Percentiles rank a stretch among this genome's conserved stretches.
Evolutionary conservation across 2,329 filamentous ascomycete species (phyloP).

Genomic region (Cordyceps militaris): DNA sequence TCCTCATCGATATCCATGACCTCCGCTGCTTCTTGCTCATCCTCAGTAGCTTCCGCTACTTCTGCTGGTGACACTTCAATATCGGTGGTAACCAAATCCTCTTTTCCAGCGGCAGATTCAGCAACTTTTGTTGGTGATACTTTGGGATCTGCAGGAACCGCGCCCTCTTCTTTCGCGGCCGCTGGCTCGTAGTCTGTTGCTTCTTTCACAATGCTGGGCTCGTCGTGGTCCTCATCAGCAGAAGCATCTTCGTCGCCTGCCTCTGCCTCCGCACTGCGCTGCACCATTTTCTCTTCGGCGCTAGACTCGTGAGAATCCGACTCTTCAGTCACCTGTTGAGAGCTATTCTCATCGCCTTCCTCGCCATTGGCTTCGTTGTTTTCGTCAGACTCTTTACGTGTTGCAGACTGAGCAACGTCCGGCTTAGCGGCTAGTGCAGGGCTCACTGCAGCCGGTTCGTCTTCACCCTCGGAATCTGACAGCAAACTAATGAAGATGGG

Average conservation of each 20-base stretch:
- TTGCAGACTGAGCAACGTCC: too few species aligned
- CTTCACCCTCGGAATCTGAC: conserved; percentile 27
- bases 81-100: background rate
- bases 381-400: background rate
- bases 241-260: background rate
- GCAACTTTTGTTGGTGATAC: too few species aligned
- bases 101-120: background rate
- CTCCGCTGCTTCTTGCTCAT: background rate
- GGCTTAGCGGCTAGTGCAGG: background rate
- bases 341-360: background rate
- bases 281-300: background rate
- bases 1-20: conserved; percentile 8
- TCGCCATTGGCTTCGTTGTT: background rate
- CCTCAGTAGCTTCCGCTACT: background rate
- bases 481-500: conserved; percentile 32
- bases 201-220: background rate
- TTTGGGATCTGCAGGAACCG: background rate
- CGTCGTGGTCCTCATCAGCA: conserved; percentile 3
- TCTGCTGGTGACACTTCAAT: background rate
- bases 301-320: background rate
- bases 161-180: background rate
- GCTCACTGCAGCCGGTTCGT: conserved; percentile 16
- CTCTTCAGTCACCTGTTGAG: background rate
- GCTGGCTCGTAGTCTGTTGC: background rate
- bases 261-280: background rate